Evolutionary conservation across 495 filamentous ascomycete genomes (phyloP).

Genomic region (Bacidia rubella): DNA sequence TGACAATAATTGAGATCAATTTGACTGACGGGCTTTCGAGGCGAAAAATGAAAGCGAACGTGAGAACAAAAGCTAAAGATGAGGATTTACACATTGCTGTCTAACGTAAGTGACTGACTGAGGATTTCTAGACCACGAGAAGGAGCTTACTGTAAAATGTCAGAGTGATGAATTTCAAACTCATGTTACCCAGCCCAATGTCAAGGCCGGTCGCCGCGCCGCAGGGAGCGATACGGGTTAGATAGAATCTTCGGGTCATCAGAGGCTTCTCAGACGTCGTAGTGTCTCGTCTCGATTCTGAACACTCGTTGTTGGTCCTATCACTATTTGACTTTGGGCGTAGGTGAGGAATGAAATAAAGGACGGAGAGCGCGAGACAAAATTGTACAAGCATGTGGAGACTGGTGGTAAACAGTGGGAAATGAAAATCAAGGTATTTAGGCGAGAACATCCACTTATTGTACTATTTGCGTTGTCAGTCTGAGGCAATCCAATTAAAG

Average conservation of each 20-base stretch:
- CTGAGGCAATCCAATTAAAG: not conserved
- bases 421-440: constrained; percentile 76
- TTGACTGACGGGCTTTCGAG: constrained; percentile 78
- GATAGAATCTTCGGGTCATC: constrained; percentile 86
- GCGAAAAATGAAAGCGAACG: constrained; percentile 91
- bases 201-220: constrained; percentile 88
- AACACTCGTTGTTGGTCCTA: constrained; percentile 30
- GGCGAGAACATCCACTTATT: constrained; percentile 99
- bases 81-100: constrained; percentile 98
- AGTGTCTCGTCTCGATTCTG: constrained; percentile 27
- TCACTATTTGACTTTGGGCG: constrained; percentile 48
- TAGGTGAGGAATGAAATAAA: constrained; percentile 72
- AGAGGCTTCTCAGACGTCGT: constrained; percentile 49
- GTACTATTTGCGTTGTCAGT: constrained; percentile 43
- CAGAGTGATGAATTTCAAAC: constrained; percentile 84
- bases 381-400: constrained; percentile 97
- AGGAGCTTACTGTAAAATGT: constrained; percentile 71
- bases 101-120: not conserved
- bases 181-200: constrained; percentile 93
- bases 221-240: constrained; percentile 86
- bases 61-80: constrained; percentile 80
- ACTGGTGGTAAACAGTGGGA: constrained; percentile 90
- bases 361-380: constrained; percentile 59
- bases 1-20: constrained; percentile 72
- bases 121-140: not conserved